These are phyloP conservation scores for Saitozyma podzolica DNA, from an alignment of 768 basidiomycete species.

Conservation along the genomic window DNA sequence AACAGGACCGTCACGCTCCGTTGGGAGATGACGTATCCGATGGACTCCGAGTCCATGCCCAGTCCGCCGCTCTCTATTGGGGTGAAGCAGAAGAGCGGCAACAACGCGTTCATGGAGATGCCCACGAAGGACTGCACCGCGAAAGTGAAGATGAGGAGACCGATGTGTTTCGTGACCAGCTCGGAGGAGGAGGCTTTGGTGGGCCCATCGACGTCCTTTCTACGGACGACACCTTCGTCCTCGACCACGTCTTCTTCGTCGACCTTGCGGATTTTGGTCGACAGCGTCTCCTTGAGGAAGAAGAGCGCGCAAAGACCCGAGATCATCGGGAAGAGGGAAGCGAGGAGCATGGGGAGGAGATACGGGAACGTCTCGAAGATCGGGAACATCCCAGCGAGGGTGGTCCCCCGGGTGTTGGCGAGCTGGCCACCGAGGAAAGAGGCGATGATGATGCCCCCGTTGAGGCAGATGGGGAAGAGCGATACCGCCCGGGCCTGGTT, in stretches of 20 bases:
- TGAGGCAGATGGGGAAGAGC: constrained; percentile 39
- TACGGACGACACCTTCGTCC: constrained; percentile 1
- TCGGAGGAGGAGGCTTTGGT: constrained; percentile 1
- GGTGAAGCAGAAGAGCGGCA: constrained; percentile 46
- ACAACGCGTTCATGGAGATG: constrained; percentile 20
- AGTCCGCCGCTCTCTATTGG: constrained; percentile 34
- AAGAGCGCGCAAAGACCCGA: constrained; percentile 27
- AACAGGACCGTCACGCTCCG: constrained; percentile 29
- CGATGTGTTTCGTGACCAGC: constrained; percentile 34
- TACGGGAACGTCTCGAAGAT: constrained; percentile 36
- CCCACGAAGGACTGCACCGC: constrained; percentile 32
- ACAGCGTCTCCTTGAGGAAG: constrained; percentile 39
- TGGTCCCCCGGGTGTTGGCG: constrained; percentile 6
- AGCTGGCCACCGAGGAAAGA: constrained; percentile 32
- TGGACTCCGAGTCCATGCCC: constrained; percentile 27
- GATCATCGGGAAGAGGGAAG: constrained; percentile 29
- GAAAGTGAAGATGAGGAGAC: constrained; percentile 33
- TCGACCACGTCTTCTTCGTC: not conserved
- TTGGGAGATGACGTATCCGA: constrained; percentile 34
- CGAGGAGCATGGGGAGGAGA: constrained; percentile 32
- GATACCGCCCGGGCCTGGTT: constrained; percentile 40
- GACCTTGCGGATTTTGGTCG: constrained; percentile 3
- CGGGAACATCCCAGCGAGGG: constrained; percentile 22
- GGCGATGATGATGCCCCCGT: constrained; percentile 36
- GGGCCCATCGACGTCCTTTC: constrained; percentile 3